phyloP scores from a whole-genome alignment of 1,284 basidiomycete species.

The Fistulinella cinereoalba region DNA sequence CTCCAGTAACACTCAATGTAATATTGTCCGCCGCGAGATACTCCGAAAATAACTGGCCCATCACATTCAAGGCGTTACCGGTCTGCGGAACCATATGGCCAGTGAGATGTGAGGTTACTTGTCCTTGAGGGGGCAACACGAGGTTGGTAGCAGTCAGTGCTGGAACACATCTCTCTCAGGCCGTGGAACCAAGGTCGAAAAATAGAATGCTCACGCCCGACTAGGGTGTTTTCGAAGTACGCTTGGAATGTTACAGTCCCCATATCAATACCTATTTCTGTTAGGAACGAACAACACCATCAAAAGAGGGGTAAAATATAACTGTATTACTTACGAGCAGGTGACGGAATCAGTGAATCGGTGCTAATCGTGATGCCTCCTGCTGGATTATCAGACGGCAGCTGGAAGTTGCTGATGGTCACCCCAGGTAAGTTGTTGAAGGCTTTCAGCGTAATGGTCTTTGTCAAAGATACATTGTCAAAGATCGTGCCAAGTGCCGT shows the following conservation, averaged over 20 bases:
- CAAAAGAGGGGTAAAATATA: background rate
- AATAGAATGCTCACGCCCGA: slow-evolving; percentile 50
- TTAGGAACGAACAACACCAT: slow-evolving; percentile 3
- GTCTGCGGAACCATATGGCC: slow-evolving; percentile 65
- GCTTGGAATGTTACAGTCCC: slow-evolving; percentile 67
- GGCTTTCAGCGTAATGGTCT: slow-evolving; percentile 65
- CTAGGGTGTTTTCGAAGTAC: slow-evolving; percentile 51
- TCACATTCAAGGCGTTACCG: slow-evolving; percentile 49
- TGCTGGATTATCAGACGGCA: slow-evolving; percentile 60
- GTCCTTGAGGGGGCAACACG: slow-evolving; percentile 50
- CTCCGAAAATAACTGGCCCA: slow-evolving; percentile 66
- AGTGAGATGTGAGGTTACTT: slow-evolving; percentile 51
- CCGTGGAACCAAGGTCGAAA: background rate
- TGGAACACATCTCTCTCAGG: slow-evolving; percentile 23
- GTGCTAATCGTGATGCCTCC: slow-evolving; percentile 73
- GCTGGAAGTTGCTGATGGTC: slow-evolving; percentile 66
- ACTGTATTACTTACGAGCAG: slow-evolving; percentile 49
- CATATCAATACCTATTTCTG: slow-evolving; percentile 71
- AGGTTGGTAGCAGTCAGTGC: slow-evolving; percentile 52
- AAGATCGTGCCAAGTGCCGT: slow-evolving; percentile 70
- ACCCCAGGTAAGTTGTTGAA: slow-evolving; percentile 71
- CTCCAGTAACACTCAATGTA: slow-evolving; percentile 59
- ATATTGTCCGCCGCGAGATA: slow-evolving; percentile 68
- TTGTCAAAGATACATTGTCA: slow-evolving; percentile 61
- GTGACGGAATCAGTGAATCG: slow-evolving; percentile 65